Evolutionary conservation across 257 asterid genomes (phyloP).

Genomic region (Striga asiatica): DNA sequence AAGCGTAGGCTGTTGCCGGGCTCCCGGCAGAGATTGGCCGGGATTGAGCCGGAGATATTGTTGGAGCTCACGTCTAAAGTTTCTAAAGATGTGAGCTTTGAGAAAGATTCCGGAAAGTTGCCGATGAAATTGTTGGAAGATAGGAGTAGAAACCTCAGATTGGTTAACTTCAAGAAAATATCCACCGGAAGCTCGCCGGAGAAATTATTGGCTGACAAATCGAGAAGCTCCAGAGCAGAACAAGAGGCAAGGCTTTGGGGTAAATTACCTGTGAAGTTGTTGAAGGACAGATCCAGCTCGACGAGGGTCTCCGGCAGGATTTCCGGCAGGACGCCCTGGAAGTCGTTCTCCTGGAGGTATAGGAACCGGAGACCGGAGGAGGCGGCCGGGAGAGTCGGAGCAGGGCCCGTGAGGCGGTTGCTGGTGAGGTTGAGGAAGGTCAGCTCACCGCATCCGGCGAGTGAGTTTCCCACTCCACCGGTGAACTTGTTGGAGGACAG

Average conservation of each 20-base stretch:
- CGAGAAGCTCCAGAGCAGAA: slow-evolving; percentile 47
- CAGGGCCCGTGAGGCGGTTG: slow-evolving; percentile 49
- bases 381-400: slow-evolving; percentile 50
- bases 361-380: slow-evolving; percentile 42
- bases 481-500: slow-evolving; percentile 56
- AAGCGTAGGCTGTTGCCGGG: slow-evolving; percentile 49
- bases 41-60: slow-evolving; percentile 56
- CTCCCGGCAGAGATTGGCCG: too few species aligned
- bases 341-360: slow-evolving; percentile 44
- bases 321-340: slow-evolving; percentile 47
- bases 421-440: slow-evolving; percentile 62
- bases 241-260: slow-evolving; percentile 58
- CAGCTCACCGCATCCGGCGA: slow-evolving; percentile 46
- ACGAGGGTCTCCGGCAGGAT: slow-evolving; percentile 40
- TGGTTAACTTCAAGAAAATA: slow-evolving; percentile 40
- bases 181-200: slow-evolving; percentile 72
- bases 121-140: slow-evolving; percentile 70
- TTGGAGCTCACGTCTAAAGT: slow-evolving; percentile 80
- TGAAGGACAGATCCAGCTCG: slow-evolving; percentile 59
- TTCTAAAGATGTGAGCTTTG: slow-evolving; percentile 44
- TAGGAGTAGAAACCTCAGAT: slow-evolving; percentile 42
- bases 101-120: slow-evolving; percentile 56
- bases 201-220: slow-evolving; percentile 56
- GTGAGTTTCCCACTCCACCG: slow-evolving; percentile 49
- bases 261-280: slow-evolving; percentile 51